Conservation (phyloP, 2,329 filamentous ascomycete species). For the Salinomyces thailandicus region DNA sequence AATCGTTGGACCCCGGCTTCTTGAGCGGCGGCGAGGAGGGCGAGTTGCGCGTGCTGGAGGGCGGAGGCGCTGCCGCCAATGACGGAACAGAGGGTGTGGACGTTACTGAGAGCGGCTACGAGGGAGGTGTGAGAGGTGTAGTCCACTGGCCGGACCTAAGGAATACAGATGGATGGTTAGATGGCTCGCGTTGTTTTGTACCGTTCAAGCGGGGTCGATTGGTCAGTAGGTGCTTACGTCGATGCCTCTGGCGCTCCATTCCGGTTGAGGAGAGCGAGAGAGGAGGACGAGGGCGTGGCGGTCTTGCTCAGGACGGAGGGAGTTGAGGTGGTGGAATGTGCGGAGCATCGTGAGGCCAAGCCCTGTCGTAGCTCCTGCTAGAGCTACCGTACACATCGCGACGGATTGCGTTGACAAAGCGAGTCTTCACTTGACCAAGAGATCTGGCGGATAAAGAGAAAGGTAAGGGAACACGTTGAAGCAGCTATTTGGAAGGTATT, state of each 20-base stretch:
- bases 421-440: too few species aligned
- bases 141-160: conserved; percentile 19
- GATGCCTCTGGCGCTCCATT: conserved; percentile 12
- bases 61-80: conserved; percentile 14
- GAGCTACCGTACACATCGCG: conserved; percentile 21
- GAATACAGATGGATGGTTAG: too few species aligned
- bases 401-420: too few species aligned
- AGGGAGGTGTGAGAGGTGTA: conserved; percentile 17
- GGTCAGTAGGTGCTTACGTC: too few species aligned
- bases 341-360: conserved; percentile 22
- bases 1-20: conserved; percentile 51
- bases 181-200: too few species aligned
- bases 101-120: conserved; percentile 13
- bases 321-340: conserved; percentile 15
- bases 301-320: not conserved
- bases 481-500: too few species aligned
- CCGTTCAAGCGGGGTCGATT: too few species aligned
- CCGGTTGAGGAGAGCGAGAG: conserved; percentile 18
- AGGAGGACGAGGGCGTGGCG: conserved; percentile 19
- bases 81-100: conserved; percentile 23
- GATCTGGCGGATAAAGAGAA: too few species aligned
- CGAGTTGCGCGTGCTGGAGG: conserved; percentile 31
- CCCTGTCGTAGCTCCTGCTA: conserved; percentile 21
- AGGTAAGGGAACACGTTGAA: too few species aligned
- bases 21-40: conserved; percentile 46